Evolutionary conservation across 2,329 filamentous ascomycete species (phyloP).

Genomic region (Penicillium sp.): DNA sequence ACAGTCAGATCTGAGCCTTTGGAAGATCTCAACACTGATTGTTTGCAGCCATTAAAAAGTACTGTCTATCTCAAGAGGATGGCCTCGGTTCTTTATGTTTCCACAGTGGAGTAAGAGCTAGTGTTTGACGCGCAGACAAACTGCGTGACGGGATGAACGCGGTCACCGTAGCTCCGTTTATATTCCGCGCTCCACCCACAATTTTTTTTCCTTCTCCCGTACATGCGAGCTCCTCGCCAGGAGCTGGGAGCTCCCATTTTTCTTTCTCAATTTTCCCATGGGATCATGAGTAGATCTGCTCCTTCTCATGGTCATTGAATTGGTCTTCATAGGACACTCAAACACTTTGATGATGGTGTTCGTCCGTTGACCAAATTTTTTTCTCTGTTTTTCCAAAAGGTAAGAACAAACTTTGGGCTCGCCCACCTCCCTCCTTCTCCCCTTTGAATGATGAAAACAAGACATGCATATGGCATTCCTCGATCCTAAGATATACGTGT

Average conservation of each 20-base stretch:
- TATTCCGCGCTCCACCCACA: constrained; percentile 17
- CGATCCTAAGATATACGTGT: constrained; percentile 62
- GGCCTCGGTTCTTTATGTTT: background rate
- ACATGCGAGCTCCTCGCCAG: constrained; percentile 5
- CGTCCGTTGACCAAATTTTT: constrained; percentile 4
- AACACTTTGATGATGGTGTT: constrained; percentile 10
- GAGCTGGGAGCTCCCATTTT: constrained; percentile 5
- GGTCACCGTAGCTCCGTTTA: constrained; percentile 16
- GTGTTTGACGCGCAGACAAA: constrained; percentile 12
- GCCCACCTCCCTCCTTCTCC: constrained; percentile 12
- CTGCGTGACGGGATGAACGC: constrained; percentile 7
- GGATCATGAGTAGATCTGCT: background rate
- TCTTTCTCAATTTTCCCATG: background rate
- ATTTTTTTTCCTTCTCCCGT: constrained; percentile 12
- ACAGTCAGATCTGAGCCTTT: background rate
- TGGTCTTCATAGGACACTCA: background rate
- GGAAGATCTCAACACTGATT: background rate
- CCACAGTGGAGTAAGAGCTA: background rate
- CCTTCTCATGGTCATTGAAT: background rate
- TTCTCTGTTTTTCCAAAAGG: constrained; percentile 41
- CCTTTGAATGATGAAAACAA: constrained; percentile 58
- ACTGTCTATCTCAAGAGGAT: background rate
- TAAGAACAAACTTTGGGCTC: constrained; percentile 26
- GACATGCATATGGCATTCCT: constrained; percentile 68
- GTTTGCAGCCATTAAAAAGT: background rate